Conservation (phyloP, 129 eudicot species). For the Flaveria linearis region DNA sequence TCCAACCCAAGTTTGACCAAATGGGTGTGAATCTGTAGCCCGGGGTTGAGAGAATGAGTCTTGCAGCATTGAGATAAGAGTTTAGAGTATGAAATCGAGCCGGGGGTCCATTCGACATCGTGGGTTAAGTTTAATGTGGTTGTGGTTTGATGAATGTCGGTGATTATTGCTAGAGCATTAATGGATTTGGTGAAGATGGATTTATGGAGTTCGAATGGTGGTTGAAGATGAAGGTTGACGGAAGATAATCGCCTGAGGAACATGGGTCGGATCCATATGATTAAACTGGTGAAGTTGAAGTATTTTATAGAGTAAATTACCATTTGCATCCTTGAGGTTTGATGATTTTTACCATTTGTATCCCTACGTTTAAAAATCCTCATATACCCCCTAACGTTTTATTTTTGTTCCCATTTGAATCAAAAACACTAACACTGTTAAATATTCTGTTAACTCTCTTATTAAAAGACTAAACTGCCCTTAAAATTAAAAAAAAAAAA, state of each 20-base stretch:
- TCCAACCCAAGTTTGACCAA: constrained; percentile 53
- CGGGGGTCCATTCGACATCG: constrained; percentile 31
- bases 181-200: constrained; percentile 19
- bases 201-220: constrained; percentile 31
- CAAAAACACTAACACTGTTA: too few relatives aligned
- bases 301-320: too few relatives aligned
- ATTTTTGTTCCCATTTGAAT: too few relatives aligned
- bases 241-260: constrained; percentile 46
- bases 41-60: constrained; percentile 53
- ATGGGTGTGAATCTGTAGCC: constrained; percentile 62
- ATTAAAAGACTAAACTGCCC: too few relatives aligned
- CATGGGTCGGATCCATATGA: constrained; percentile 47
- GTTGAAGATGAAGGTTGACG: constrained; percentile 46
- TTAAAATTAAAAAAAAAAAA: too few relatives aligned
- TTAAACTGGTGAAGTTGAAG: background rate
- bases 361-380: too few relatives aligned
- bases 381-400: too few relatives aligned
- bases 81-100: constrained; percentile 48
- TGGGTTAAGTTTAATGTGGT: constrained; percentile 25
- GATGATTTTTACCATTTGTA: too few relatives aligned
- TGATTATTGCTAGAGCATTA: constrained; percentile 31
- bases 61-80: constrained; percentile 53
- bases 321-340: too few relatives aligned
- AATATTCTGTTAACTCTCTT: too few relatives aligned
- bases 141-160: constrained; percentile 22